Conservation (phyloP, 1,284 basidiomycete genomes). For the Austroboletus niveus region DNA sequence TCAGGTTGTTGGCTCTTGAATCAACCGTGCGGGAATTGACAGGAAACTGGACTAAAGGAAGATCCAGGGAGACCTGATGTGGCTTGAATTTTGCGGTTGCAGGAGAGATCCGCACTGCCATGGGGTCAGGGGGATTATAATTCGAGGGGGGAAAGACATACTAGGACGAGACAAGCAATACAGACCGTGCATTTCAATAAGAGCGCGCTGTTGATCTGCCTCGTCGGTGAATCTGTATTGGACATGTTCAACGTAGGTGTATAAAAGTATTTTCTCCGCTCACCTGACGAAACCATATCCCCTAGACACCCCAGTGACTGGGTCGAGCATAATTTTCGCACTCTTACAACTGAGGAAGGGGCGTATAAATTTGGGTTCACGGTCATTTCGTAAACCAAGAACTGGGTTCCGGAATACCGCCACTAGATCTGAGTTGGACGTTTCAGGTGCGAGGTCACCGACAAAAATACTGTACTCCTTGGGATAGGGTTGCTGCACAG, state of each 20-base stretch:
- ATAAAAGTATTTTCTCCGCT: constrained; percentile 18
- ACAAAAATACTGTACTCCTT: constrained; percentile 91
- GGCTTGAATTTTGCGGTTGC: constrained; percentile 86
- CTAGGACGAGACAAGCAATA: constrained; percentile 84
- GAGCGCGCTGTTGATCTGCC: constrained; percentile 80
- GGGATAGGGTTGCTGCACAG: constrained; percentile 55
- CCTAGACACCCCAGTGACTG: constrained; percentile 82
- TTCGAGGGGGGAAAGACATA: constrained; percentile 39
- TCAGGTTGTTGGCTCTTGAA: constrained; percentile 36
- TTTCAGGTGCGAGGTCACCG: constrained; percentile 86
- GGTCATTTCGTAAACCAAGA: constrained; percentile 73
- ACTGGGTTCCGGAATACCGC: constrained; percentile 85
- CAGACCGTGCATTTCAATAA: constrained; percentile 87
- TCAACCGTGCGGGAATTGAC: constrained; percentile 31
- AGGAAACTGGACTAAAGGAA: constrained; percentile 49
- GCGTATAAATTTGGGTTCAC: constrained; percentile 80
- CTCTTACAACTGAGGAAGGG: constrained; percentile 89
- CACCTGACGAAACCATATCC: constrained; percentile 89
- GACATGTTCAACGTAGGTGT: constrained; percentile 5
- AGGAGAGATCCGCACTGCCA: constrained; percentile 80
- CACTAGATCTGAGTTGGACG: constrained; percentile 86
- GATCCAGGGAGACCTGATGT: constrained; percentile 45
- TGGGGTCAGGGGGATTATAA: constrained; percentile 24
- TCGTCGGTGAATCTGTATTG: constrained; percentile 75
- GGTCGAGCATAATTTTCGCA: constrained; percentile 91